These are phyloP conservation scores for Pulveroboletus sp. DNA, from an alignment of 768 basidiomycete genomes.

Conservation along the genomic window DNA sequence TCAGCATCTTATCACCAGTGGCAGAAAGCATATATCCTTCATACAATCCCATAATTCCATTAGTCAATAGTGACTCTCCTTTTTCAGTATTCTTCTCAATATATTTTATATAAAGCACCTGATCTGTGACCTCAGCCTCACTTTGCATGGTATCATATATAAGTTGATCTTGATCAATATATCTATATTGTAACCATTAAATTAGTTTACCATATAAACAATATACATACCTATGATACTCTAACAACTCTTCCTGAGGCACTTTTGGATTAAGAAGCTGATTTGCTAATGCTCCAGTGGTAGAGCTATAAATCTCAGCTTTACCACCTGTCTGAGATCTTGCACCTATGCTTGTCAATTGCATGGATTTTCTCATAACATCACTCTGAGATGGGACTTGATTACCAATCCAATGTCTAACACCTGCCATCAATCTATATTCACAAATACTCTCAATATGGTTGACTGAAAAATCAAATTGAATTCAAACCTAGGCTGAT, in stretches of 20 bases:
- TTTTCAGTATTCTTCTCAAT: slow-evolving; percentile 38
- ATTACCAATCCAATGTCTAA: slow-evolving; percentile 71
- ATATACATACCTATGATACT: slow-evolving; percentile 62
- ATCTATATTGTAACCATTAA: slow-evolving; percentile 35
- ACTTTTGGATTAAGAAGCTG: slow-evolving; percentile 60
- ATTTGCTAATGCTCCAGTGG: slow-evolving; percentile 56
- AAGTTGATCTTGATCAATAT: slow-evolving; percentile 71
- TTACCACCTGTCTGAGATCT: slow-evolving; percentile 24
- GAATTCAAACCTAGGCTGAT: slow-evolving; percentile 35
- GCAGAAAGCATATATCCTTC: slow-evolving; percentile 17
- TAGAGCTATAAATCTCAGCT: slow-evolving; percentile 30
- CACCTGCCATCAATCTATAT: slow-evolving; percentile 68
- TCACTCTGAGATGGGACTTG: slow-evolving; percentile 40
- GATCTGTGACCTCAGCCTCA: slow-evolving; percentile 52
- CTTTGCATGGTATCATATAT: slow-evolving; percentile 54
- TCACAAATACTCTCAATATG: background rate
- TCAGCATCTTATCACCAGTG: slow-evolving; percentile 1
- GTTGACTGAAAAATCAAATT: slow-evolving; percentile 24
- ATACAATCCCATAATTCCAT: slow-evolving; percentile 17
- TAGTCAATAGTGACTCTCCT: slow-evolving; percentile 8
- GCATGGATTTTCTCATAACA: slow-evolving; percentile 37
- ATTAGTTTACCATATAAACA: background rate
- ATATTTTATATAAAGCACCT: slow-evolving; percentile 50
- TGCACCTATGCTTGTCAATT: slow-evolving; percentile 26
- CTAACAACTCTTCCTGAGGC: slow-evolving; percentile 56